These are phyloP conservation scores for Kurtzmaniella fragi DNA, from an alignment of 805 yeast genomes.

Conservation along the genomic window DNA sequence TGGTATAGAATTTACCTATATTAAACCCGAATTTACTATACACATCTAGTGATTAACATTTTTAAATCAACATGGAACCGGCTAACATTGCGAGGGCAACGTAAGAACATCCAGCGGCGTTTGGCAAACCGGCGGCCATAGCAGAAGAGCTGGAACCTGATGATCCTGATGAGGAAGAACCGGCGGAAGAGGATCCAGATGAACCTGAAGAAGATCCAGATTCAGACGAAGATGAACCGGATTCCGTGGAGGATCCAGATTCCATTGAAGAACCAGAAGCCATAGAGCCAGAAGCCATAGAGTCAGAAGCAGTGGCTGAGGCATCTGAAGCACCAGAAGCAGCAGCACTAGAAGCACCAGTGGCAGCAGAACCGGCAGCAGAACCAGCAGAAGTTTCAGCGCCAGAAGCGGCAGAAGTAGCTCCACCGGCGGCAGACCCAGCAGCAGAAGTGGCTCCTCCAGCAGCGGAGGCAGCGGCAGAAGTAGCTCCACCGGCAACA, in stretches of 20 bases:
- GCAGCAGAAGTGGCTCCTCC: slow-evolving; percentile 2
- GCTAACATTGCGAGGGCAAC: slow-evolving; percentile 13
- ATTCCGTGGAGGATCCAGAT: neutral
- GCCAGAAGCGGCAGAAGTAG: slow-evolving; percentile 7
- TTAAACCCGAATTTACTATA: too few species aligned
- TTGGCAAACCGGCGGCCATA: slow-evolving; percentile 16
- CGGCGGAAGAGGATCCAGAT: slow-evolving; percentile 4
- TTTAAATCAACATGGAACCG: slow-evolving; percentile 17
- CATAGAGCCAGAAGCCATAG: slow-evolving; percentile 3
- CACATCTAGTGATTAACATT: neutral
- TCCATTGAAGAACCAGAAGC: slow-evolving; percentile 4
- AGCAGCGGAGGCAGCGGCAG: slow-evolving; percentile 1
- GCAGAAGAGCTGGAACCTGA: slow-evolving; percentile 5
- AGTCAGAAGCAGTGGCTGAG: neutral
- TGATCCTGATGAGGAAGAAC: slow-evolving; percentile 6
- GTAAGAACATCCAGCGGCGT: slow-evolving; percentile 9
- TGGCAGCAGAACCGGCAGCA: slow-evolving; percentile 4
- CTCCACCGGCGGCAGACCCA: slow-evolving; percentile 10
- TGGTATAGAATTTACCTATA: too few species aligned
- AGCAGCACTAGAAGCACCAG: slow-evolving; percentile 6
- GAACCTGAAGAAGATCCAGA: slow-evolving; percentile 1
- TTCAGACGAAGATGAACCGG: neutral
- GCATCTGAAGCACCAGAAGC: slow-evolving; percentile 3
- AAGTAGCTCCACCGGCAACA: slow-evolving; percentile 1
- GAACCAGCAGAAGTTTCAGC: slow-evolving; percentile 1